Percentiles rank a stretch among this genome's conserved stretches.
These are phyloP conservation scores for Scedosporium boydii DNA, from an alignment of 2,329 filamentous ascomycete genomes.

Conservation along the genomic window DNA sequence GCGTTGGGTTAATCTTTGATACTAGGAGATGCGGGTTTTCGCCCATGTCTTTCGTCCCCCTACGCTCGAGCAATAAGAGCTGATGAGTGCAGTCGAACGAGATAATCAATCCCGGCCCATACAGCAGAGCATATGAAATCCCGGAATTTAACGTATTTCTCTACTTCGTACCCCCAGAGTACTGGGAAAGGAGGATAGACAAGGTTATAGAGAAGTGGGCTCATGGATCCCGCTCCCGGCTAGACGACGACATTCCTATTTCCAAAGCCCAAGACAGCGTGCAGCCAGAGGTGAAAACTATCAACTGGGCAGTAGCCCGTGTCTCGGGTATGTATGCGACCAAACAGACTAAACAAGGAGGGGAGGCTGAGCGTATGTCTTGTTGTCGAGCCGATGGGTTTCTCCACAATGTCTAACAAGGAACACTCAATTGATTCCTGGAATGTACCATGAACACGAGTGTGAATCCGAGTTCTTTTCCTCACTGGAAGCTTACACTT, in stretches of 20 bases:
- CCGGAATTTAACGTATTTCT: background rate
- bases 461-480: too few relatives aligned
- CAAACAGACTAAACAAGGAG: background rate
- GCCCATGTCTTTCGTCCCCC: background rate
- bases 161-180: background rate
- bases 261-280: background rate
- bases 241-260: background rate
- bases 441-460: too few relatives aligned
- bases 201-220: background rate
- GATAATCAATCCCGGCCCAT: background rate
- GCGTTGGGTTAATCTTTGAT: background rate
- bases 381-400: background rate
- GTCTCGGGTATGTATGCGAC: background rate
- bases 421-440: too few relatives aligned
- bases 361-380: background rate
- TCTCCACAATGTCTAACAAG: too few relatives aligned
- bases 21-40: background rate
- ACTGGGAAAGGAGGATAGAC: background rate
- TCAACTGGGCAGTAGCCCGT: background rate
- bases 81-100: background rate
- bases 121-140: background rate
- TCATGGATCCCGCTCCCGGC: background rate
- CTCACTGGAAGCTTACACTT: too few relatives aligned
- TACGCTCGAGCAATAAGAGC: background rate
- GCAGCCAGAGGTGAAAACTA: background rate